Evolutionary conservation across 2,329 filamentous ascomycete genomes (phyloP).

Genomic region (Colletotrichum zoysiae): DNA sequence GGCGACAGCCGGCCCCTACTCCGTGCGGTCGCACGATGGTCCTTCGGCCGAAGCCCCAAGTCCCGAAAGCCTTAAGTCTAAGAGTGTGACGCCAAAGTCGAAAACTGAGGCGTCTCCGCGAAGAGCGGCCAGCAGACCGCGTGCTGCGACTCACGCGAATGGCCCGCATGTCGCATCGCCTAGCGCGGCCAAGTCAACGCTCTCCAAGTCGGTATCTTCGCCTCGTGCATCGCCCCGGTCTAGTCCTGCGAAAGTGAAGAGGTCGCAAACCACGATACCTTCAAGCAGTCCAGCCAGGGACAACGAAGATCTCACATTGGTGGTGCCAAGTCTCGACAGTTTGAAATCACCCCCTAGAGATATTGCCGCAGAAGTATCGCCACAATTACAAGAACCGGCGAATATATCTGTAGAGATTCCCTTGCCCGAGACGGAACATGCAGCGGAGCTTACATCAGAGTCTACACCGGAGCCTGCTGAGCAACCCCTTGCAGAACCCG

Average conservation of each 20-base stretch:
- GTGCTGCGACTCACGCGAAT: slow-evolving; percentile 62
- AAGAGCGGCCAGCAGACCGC: slow-evolving; percentile 59
- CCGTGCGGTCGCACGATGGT: slow-evolving; percentile 66
- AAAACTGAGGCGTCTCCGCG: slow-evolving; percentile 65
- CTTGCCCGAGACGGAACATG: slow-evolving; percentile 23
- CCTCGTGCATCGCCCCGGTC: slow-evolving; percentile 53
- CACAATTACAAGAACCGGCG: slow-evolving; percentile 17
- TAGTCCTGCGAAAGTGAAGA: slow-evolving; percentile 57
- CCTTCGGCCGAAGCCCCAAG: slow-evolving; percentile 58
- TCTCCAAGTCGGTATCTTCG: slow-evolving; percentile 38
- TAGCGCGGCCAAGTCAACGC: slow-evolving; percentile 48
- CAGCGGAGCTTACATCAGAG: slow-evolving; percentile 21
- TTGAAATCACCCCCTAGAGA: slow-evolving; percentile 47
- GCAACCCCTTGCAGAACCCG: slow-evolving; percentile 47
- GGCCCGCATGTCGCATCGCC: slow-evolving; percentile 65
- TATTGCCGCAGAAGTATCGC: slow-evolving; percentile 46
- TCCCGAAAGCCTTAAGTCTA: slow-evolving; percentile 61
- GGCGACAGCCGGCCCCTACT: slow-evolving; percentile 75
- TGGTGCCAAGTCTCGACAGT: slow-evolving; percentile 61
- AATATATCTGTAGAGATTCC: slow-evolving; percentile 28
- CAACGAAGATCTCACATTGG: slow-evolving; percentile 67
- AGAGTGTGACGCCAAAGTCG: slow-evolving; percentile 63
- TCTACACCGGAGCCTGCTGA: slow-evolving; percentile 18
- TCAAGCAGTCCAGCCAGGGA: slow-evolving; percentile 61
- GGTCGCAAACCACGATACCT: slow-evolving; percentile 46